Conservation (phyloP, 1,139 yeast species). For the Suhomyces guaymorum region DNA sequence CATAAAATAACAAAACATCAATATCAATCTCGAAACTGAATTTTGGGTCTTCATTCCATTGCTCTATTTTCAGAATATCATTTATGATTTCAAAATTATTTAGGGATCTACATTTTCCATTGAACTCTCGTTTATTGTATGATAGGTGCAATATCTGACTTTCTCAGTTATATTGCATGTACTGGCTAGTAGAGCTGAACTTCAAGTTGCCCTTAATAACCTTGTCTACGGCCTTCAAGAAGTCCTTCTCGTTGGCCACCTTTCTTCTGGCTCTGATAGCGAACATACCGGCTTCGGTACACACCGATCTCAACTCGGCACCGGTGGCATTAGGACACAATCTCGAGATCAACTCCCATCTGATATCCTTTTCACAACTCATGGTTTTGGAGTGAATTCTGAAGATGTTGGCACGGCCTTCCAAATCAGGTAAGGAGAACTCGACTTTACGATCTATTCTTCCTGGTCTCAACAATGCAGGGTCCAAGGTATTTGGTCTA, state of each 20-base stretch:
- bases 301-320: conserved; percentile 69
- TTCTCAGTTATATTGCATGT: conserved; percentile 95
- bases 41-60: no score
- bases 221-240: conserved; percentile 94
- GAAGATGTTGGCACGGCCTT: conserved; percentile 96
- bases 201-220: conserved; percentile 98
- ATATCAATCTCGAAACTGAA: no score
- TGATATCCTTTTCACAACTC: conserved; percentile 95
- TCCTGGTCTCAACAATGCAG: conserved; percentile 96
- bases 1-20: no score
- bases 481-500: conserved; percentile 96
- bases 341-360: conserved; percentile 97
- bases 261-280: conserved; percentile 97
- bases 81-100: no score
- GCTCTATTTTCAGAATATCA: no score
- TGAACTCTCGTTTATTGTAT: no score
- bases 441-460: conserved; percentile 98
- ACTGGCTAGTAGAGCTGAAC: conserved; percentile 94
- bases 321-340: conserved; percentile 98
- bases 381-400: conserved; percentile 95
- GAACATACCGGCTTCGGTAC: conserved; percentile 72
- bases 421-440: conserved; percentile 92
- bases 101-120: no score
- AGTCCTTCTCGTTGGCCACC: conserved; percentile 97
- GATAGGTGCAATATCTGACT: no score